phyloP scores from a whole-genome alignment of 129 eudicot species.

The carrot (Daucus carota) region DH1_v3.0 NC_030382.2:44835501-44836000 shows the following conservation, averaged over 20 bases:
- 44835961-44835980: neutral
- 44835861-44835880: neutral
- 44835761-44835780: conserved; percentile 13
- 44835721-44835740: conserved; percentile 20
- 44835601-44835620: conserved; percentile 66
- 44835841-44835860: conserved; percentile 1
- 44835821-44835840: conserved; percentile 1
- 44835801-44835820: conserved; percentile 34
- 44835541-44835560: conserved; percentile 82
- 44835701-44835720: conserved; percentile 19
- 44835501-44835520: conserved; percentile 95
- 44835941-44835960: neutral
- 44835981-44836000: no score
- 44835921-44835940: neutral
- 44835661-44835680: conserved; percentile 34
- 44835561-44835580: conserved; percentile 99
- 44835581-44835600: conserved; percentile 77
- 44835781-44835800: conserved; percentile 53
- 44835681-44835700: conserved; percentile 4
- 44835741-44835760: conserved; percentile 10
- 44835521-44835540: conserved; percentile 45
- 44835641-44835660: conserved; percentile 34
- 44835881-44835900: neutral
- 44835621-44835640: conserved; percentile 95
- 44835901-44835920: neutral